Base-by-base conservation (phyloP, 2,329 filamentous ascomycete genomes). In the Xylariaceae sp. region DNA sequence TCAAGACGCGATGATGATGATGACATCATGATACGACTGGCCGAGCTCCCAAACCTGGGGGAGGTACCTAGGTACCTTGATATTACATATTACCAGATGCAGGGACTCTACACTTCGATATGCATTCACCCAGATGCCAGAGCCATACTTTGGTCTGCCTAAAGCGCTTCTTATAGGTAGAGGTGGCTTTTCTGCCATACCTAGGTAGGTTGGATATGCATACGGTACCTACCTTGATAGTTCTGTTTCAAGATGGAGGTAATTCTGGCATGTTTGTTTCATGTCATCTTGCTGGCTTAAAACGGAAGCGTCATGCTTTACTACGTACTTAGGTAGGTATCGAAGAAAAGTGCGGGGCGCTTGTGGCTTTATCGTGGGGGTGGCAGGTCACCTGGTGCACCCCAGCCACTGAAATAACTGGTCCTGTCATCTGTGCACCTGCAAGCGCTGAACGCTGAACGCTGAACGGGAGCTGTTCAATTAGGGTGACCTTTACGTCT, bases 1-100 rank as follows among this genome's bases (percentile, higher is more conserved):
- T n/a, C n/a, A 11, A 9, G 8, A 8, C 6, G n/a, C 16, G 8
- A 36, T 36, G 34, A 65, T 67, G 65, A 66, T 67, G 64, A 66
- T 36, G 33, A 36, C 33, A 36, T 36, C 33, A 36, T 36, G 33
- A 36, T 16, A n/a, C 7, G 16, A 36, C n/a, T 36, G n/a, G 8
- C 33, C 33, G 6, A 6, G 33, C 16, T 7, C 33, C 8, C 33
- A 8, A 6, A 16, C 33, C 16, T n/a, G n/a, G n/a, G n/a, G n/a
- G n/a, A n/a, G n/a, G n/a, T n/a, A n/a, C n/a, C n/a, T n/a, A n/a
- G n/a, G n/a, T n/a, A n/a, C n/a, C n/a, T n/a, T n/a, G n/a, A n/a
- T n/a, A n/a, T n/a, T n/a, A n/a, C n/a, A n/a, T n/a, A n/a, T n/a
- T n/a, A n/a, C n/a, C n/a, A n/a, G n/a, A n/a, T n/a, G n/a, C n/a